phyloP scores from a whole-genome alignment of 768 basidiomycete genomes.

The Podaxis carcinomalis region DNA sequence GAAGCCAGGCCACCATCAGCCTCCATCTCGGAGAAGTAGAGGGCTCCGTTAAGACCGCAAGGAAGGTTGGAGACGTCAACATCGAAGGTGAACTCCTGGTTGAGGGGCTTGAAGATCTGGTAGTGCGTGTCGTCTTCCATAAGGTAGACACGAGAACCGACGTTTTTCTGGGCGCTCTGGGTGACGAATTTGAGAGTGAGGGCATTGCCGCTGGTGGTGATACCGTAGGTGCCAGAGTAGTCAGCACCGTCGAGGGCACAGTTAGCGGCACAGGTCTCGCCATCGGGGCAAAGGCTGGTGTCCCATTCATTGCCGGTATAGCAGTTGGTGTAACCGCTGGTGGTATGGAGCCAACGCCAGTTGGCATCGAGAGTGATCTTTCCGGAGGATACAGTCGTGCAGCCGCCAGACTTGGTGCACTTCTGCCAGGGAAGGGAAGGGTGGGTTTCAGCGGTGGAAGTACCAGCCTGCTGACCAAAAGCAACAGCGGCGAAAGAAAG shows the following conservation, averaged over 20 bases:
- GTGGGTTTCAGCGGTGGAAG: constrained; percentile 10
- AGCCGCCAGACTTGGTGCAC: constrained; percentile 7
- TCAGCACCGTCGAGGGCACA: constrained; percentile 12
- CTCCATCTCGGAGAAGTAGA: constrained; percentile 14
- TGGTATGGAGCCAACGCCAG: constrained; percentile 12
- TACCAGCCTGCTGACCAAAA: constrained; percentile 12
- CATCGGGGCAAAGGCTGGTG: constrained; percentile 2
- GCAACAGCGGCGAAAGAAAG: constrained; percentile 7
- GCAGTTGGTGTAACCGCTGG: constrained; percentile 9
- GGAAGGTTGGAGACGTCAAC: constrained; percentile 14
- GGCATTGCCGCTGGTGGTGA: constrained; percentile 9
- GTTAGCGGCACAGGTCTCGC: constrained; percentile 1
- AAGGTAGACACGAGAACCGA: constrained; percentile 13
- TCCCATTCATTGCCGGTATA: constrained; percentile 13
- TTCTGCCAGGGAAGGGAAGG: constrained; percentile 11
- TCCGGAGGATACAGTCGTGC: constrained; percentile 6
- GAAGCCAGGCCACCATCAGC: constrained; percentile 10
- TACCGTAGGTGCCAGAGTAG: constrained; percentile 11
- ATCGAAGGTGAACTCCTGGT: constrained; percentile 15
- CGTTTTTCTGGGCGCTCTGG: constrained; percentile 5
- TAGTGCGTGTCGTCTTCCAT: constrained; percentile 11
- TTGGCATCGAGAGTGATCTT: constrained; percentile 9
- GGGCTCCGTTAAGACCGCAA: constrained; percentile 13
- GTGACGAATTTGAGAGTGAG: constrained; percentile 14
- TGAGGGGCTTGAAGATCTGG: constrained; percentile 10